Evolutionary conservation across 768 basidiomycete species (phyloP).

Genomic region (Calocybe cyanea): DNA sequence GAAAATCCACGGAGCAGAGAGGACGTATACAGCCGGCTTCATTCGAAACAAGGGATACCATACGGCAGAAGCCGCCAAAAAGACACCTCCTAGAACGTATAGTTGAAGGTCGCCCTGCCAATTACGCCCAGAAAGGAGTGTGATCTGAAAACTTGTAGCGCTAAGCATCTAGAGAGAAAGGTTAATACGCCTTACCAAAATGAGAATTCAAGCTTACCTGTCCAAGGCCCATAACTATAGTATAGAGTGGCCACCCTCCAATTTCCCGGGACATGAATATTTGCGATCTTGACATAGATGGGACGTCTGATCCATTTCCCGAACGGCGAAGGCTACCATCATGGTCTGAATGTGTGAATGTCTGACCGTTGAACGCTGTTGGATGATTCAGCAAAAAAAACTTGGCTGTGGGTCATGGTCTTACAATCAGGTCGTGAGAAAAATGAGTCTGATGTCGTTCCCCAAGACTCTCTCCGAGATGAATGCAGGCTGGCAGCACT

Average conservation of each 20-base stretch:
- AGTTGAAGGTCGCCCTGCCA: slow-evolving; percentile 78
- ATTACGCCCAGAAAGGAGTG: slow-evolving; percentile 82
- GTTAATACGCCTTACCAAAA: slow-evolving; percentile 2
- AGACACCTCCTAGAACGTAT: slow-evolving; percentile 88
- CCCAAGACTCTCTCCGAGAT: slow-evolving; percentile 82
- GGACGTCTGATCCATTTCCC: slow-evolving; percentile 51
- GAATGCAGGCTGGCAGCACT: slow-evolving; percentile 78
- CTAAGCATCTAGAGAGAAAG: slow-evolving; percentile 60
- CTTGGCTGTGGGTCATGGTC: slow-evolving; percentile 25
- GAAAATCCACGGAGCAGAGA: slow-evolving; percentile 88
- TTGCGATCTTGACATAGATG: slow-evolving; percentile 81
- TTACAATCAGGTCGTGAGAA: slow-evolving; percentile 76
- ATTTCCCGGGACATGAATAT: slow-evolving; percentile 79
- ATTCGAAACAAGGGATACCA: slow-evolving; percentile 91
- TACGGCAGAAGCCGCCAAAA: slow-evolving; percentile 77
- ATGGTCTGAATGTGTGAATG: slow-evolving; percentile 39
- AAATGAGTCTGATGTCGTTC: slow-evolving; percentile 59
- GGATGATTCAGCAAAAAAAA: slow-evolving; percentile 1
- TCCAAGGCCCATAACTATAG: slow-evolving; percentile 81
- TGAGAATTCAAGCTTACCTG: slow-evolving; percentile 43
- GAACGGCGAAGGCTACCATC: slow-evolving; percentile 46
- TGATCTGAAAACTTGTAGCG: slow-evolving; percentile 94
- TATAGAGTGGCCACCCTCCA: slow-evolving; percentile 87
- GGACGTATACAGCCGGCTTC: slow-evolving; percentile 83
- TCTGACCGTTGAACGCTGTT: slow-evolving; percentile 49